Evolutionary conservation across 2,329 filamentous ascomycete species (phyloP), one percentile per base, ranked within the genome.

Genomic region (Clathrospora elynae): DNA sequence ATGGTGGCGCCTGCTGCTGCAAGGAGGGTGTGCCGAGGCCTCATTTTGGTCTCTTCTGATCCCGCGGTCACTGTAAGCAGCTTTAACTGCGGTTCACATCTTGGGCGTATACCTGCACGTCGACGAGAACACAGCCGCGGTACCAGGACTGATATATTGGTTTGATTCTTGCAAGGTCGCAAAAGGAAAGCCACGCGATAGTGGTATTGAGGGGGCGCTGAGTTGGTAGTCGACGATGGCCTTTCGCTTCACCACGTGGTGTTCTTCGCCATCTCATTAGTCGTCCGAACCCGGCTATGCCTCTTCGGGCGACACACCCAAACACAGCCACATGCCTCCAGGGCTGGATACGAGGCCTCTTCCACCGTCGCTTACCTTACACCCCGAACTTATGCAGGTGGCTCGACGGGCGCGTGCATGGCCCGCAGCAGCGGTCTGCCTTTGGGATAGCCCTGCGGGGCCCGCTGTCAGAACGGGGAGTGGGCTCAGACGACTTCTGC

Each of bases 221-320:
- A 28, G 32, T 13, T 35, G 42, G 41, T 23, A 32, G 23, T 39
- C n/a, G 24, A 50, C 42, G 35, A 39, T 46, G 38, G 30, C 52
- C 43, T 42, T 48, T 39, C 33, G 38, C 29, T 36, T 42, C 49
- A 46, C 57, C 59, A 64, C 61, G 61, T 64, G 58, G 40, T 47
- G 36, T 29, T 41, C 23, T 30, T 23, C 24, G 53, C 29, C 23
- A 13, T 53, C 51, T 61, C 40, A 62, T 61, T 63, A 55, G 39
- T 43, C 41, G 40, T 16, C 30, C 33, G 12, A 37, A 35, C 30
- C 9, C 42, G 33, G 41, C 31, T n/a, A 46, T 38, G 9, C 44
- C 40, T 30, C 37, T 41, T 53, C 44, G 8, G 38, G 42, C 34
- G 23, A 36, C 12, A 19, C 30, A 34, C 19, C 26, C n/a, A 20